Percentiles rank a stretch among this genome's conserved stretches.
These are phyloP conservation scores for Tricholoma sp. DNA, from an alignment of 768 basidiomycete species.

Conservation along the genomic window DNA sequence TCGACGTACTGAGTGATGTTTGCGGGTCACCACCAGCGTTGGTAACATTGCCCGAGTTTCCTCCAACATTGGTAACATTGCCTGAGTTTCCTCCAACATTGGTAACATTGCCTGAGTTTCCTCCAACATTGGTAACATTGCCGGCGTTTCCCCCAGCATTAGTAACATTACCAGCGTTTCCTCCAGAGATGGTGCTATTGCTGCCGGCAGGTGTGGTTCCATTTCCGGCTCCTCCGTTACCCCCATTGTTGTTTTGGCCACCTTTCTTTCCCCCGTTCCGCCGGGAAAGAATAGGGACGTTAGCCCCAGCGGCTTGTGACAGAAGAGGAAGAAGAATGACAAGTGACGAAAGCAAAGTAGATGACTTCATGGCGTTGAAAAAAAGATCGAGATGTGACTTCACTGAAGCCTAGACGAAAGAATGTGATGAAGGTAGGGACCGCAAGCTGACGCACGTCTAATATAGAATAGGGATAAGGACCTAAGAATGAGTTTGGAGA, in stretches of 20 bases:
- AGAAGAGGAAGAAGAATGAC: conserved; percentile 37
- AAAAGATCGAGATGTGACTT: conserved; percentile 29
- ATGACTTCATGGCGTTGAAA: conserved; percentile 46
- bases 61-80: conserved; percentile 1
- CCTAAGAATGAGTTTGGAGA: not conserved
- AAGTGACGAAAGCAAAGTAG: conserved; percentile 29
- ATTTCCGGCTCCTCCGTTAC: conserved; percentile 1
- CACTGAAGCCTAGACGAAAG: conserved; percentile 43
- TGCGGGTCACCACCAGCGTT: conserved; percentile 33
- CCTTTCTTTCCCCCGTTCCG: conserved; percentile 17
- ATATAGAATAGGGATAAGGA: not conserved
- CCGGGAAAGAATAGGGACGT: conserved; percentile 22
- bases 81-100: conserved; percentile 1
- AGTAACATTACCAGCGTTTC: not conserved
- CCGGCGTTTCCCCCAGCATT: not conserved
- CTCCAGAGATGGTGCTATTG: not conserved
- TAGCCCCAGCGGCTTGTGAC: conserved; percentile 26
- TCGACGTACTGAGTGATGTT: conserved; percentile 33
- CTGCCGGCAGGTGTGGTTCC: not conserved
- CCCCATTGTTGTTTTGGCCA: conserved; percentile 7
- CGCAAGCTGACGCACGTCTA: conserved; percentile 24
- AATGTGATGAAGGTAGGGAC: conserved; percentile 24
- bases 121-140: not conserved
- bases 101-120: not conserved
- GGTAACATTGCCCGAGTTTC: not conserved